Evolutionary conservation across 495 filamentous ascomycete species (phyloP), one percentile per base, ranked within the genome.

Genomic region (Penicillium ochrochloron): DNA sequence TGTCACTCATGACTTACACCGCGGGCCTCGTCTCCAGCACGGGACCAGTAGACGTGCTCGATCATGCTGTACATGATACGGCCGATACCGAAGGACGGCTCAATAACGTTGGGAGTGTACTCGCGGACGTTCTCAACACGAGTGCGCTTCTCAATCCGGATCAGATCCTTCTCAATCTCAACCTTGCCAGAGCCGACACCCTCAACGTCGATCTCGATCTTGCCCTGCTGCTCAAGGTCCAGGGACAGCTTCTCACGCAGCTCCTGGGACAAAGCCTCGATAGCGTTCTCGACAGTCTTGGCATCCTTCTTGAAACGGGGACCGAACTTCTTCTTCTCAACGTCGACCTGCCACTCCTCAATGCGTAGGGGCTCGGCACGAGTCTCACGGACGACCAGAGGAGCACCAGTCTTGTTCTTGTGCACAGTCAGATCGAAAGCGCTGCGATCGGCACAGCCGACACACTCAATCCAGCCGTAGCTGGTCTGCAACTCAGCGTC

Each of bases 401-500:
- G 85, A n/a, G 84, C 84, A 58, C 89, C 89, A n/a, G 91, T 94
- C 79, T 88, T 88, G 77, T 92, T 90, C 77, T 88, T 83, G 76
- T 93, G 91, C 10, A 93, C 90, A 6, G 86, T 85, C 71, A 94
- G 71, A 73, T 94, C 91, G 70, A 91, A 93, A 21, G 90, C 91
- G 68, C 89, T 92, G 60, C 91, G 83, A 74, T 94, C 91, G 55
- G 91, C 91, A 74, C 91, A 93, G 64, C 91, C 91, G 57, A 93
- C 90, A 72, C 91, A 93, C 80, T 94, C 91, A 56, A 93, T 89
- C 91, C 91, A 94, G 75, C 91, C 91, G 71, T 90, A 87, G 69
- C 88, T 91, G 37, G 89, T 93, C 55, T 86, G 79, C 57, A 94
- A 82, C 74, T 94, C 91, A 23, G 90, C 90, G 76, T 94, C 91